Conservation (phyloP, 352 stramenopile species). For the Globisporangium polare region DNA sequence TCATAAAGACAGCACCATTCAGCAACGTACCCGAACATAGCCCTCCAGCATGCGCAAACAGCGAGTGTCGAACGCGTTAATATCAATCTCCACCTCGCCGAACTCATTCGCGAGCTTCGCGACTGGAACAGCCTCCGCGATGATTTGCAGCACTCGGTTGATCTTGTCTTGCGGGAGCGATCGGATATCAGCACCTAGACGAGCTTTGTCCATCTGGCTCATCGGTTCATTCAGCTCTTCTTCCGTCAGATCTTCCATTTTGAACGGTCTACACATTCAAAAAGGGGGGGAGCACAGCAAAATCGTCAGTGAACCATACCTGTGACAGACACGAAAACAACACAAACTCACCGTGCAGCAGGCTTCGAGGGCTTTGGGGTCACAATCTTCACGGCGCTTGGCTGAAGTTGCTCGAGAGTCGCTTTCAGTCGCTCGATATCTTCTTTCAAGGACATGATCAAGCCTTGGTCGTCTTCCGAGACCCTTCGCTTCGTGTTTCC, state of each 20-base stretch:
- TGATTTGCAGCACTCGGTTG: slow-evolving; percentile 86
- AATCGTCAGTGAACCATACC: slow-evolving; percentile 1
- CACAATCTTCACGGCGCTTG: slow-evolving; percentile 34
- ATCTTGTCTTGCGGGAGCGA: slow-evolving; percentile 84
- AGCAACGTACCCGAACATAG: slow-evolving; percentile 78
- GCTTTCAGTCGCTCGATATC: slow-evolving; percentile 87
- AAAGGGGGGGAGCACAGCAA: slow-evolving; percentile 11
- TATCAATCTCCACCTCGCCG: slow-evolving; percentile 87
- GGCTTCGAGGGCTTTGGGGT: slow-evolving; percentile 47
- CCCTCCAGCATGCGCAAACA: slow-evolving; percentile 88
- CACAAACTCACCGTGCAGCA: slow-evolving; percentile 42
- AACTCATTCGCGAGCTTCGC: slow-evolving; percentile 80
- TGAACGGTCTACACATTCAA: slow-evolving; percentile 58
- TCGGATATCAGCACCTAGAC: slow-evolving; percentile 77
- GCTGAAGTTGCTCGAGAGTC: slow-evolving; percentile 79
- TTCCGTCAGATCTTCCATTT: slow-evolving; percentile 87
- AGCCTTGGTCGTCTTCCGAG: slow-evolving; percentile 52
- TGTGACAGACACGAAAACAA: neutral
- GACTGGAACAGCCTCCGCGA: slow-evolving; percentile 82
- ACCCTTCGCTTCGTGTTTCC: slow-evolving; percentile 63
- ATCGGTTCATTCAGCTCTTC: slow-evolving; percentile 86
- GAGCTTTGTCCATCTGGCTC: slow-evolving; percentile 80
- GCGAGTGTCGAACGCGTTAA: slow-evolving; percentile 85
- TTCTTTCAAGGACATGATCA: slow-evolving; percentile 87
- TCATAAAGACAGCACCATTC: neutral